These are phyloP conservation scores for Salvia rosmarinus DNA, from an alignment of 257 asterid genomes.

Conservation along the genomic window DNA sequence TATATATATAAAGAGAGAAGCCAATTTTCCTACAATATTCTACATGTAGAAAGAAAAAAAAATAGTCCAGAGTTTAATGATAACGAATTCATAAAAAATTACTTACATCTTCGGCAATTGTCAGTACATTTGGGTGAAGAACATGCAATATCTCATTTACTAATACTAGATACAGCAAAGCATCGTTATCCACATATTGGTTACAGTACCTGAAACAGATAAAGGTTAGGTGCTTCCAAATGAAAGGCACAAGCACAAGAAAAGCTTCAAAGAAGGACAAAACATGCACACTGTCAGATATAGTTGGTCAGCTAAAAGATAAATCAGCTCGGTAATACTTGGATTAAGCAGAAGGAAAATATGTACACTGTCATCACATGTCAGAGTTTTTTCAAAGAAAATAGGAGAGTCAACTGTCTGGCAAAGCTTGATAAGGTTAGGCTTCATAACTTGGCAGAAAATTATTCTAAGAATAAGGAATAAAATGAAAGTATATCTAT, in stretches of 20 bases:
- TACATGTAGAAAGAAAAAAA: background rate
- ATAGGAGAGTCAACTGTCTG: background rate
- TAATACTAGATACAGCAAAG: constrained; percentile 78
- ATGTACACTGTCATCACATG: constrained; percentile 11
- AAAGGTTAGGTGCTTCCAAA: constrained; percentile 24
- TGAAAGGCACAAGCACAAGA: constrained; percentile 22
- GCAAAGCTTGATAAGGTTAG: background rate
- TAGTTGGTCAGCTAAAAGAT: constrained; percentile 4
- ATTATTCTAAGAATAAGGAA: constrained; percentile 5
- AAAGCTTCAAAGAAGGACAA: constrained; percentile 9
- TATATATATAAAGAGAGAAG: background rate
- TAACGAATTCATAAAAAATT: constrained; percentile 14
- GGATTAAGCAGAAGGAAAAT: background rate
- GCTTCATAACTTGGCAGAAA: background rate
- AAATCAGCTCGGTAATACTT: background rate
- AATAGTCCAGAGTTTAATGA: background rate
- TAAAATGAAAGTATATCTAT: background rate
- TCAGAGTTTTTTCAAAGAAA: constrained; percentile 1
- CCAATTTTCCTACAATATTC: background rate
- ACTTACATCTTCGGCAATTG: constrained; percentile 98
- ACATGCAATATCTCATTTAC: constrained; percentile 86
- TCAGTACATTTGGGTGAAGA: constrained; percentile 87
- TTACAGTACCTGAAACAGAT: constrained; percentile 79
- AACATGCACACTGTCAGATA: no score
- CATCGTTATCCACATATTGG: constrained; percentile 95